Percentiles rank a stretch among this genome's conserved stretches.
Conservation (phyloP, 140 eudicot species). For the Artemisia princeps region DNA sequence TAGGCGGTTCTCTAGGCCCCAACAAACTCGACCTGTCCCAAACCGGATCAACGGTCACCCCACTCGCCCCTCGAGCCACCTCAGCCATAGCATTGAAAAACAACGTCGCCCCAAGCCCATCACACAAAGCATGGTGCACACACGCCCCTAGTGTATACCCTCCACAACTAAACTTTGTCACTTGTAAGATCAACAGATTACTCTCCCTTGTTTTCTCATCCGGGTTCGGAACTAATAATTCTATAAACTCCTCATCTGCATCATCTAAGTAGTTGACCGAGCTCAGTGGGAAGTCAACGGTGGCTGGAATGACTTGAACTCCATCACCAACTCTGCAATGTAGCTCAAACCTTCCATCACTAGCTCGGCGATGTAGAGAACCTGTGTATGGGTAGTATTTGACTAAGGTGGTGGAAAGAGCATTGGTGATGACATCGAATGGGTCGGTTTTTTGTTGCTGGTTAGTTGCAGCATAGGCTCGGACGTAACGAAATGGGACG, state of each 20-base stretch:
- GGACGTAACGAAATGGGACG: constrained; percentile 65
- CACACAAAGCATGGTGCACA: constrained; percentile 58
- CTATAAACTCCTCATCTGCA: constrained; percentile 36
- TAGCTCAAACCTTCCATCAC: constrained; percentile 54
- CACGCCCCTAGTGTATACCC: constrained; percentile 68
- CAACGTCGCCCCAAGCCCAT: constrained; percentile 62
- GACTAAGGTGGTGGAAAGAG: constrained; percentile 56
- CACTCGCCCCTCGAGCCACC: constrained; percentile 50
- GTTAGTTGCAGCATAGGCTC: constrained; percentile 40
- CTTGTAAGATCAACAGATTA: constrained; percentile 46
- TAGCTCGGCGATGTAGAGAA: constrained; percentile 35
- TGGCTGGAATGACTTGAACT: constrained; percentile 41
- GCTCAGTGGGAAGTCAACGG: constrained; percentile 33
- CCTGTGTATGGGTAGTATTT: constrained; percentile 58
- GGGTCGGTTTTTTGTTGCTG: constrained; percentile 33
- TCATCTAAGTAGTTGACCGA: constrained; percentile 45
- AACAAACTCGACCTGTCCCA: constrained; percentile 61
- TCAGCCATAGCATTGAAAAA: constrained; percentile 69
- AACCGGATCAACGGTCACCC: constrained; percentile 48
- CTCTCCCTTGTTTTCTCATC: constrained; percentile 29
- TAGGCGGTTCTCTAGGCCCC: constrained; percentile 63
- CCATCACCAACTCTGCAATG: constrained; percentile 46
- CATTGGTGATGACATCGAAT: constrained; percentile 48
- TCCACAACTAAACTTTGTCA: constrained; percentile 60
- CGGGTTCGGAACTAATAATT: constrained; percentile 53